A percentile compares a stretch with the other conserved stretches of the same genome.
phyloP scores from a whole-genome alignment of 164 flowering plant species.

The Hamamelis virginiana region DNA sequence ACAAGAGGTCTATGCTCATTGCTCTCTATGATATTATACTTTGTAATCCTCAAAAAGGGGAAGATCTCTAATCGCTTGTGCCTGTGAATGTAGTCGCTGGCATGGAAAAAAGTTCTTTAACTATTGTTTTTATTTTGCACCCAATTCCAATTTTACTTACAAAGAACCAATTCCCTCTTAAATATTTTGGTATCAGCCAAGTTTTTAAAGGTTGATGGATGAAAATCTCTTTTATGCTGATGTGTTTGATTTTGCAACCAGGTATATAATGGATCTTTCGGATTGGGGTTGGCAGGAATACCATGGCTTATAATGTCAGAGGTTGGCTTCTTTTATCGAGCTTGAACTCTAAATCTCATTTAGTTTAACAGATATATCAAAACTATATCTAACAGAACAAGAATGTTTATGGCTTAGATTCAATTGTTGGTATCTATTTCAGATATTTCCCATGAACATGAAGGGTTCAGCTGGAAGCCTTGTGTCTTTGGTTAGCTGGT shows the following conservation, averaged over 20 bases:
- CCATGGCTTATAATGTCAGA: constrained; percentile 96
- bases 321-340: constrained; percentile 29
- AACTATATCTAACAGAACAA: background rate
- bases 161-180: background rate
- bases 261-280: constrained; percentile 67
- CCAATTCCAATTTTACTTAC: background rate
- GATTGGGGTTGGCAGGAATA: constrained; percentile 83
- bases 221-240: too few species aligned
- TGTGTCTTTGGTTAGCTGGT: constrained; percentile 35
- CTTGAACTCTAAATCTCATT: background rate
- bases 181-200: background rate
- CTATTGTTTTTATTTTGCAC: background rate
- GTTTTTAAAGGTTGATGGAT: too few species aligned
- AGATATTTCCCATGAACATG: constrained; percentile 45
- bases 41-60: too few species aligned
- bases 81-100: background rate
- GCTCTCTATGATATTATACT: too few species aligned
- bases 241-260: too few species aligned
- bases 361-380: background rate
- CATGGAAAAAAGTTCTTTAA: background rate
- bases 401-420: background rate
- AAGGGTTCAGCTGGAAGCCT: constrained; percentile 44
- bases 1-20: too few species aligned
- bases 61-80: background rate
- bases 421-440: background rate